phyloP scores from a whole-genome alignment of 176 grass and related monocot species.

The Carex scoparia region DNA sequence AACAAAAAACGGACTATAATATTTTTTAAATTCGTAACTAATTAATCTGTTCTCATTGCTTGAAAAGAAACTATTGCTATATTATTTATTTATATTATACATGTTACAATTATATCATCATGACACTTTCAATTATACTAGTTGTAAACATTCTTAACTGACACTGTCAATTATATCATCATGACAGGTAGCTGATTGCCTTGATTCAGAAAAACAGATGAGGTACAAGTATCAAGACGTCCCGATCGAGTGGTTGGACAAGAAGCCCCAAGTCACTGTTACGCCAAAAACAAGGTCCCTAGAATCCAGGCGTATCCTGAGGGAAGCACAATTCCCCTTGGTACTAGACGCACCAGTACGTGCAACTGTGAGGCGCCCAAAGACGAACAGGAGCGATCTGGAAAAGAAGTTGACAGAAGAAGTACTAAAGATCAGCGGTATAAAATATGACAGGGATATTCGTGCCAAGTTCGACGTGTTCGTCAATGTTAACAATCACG shows the following conservation, averaged over 20 bases:
- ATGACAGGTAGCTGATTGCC: not conserved
- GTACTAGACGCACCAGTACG: not conserved
- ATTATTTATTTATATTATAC: too few relatives aligned
- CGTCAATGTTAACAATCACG: not conserved
- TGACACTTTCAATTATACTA: not conserved
- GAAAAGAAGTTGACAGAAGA: not conserved
- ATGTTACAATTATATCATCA: not conserved
- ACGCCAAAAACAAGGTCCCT: not conserved
- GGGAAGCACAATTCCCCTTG: not conserved
- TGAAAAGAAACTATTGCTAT: not conserved
- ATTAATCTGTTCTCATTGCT: not conserved
- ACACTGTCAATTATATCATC: not conserved
- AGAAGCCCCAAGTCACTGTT: not conserved
- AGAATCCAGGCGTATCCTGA: not conserved
- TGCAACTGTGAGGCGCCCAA: not conserved
- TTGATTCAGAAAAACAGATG: not conserved
- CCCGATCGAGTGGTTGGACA: not conserved
- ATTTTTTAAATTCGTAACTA: not conserved
- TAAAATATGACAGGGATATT: not conserved
- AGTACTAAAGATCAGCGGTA: not conserved
- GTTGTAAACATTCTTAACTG: not conserved
- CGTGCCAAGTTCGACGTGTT: not conserved
- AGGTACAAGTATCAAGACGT: not conserved
- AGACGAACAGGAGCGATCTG: not conserved
- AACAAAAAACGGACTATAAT: not conserved